These are phyloP conservation scores for Litsea cubeba DNA, from an alignment of 164 flowering plant species.

Conservation along the genomic window DNA sequence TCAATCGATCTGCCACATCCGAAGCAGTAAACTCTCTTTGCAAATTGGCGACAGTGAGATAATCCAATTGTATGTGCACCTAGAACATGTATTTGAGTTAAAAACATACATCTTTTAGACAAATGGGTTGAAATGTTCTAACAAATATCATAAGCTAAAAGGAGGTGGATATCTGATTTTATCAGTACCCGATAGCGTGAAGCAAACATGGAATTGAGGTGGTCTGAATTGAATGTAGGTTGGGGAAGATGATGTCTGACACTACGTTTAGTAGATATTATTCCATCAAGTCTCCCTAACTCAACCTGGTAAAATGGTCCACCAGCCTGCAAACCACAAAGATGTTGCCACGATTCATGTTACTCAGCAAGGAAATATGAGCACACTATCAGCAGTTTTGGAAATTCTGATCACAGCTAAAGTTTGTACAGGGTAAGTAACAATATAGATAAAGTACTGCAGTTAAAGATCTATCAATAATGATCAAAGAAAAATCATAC, in stretches of 20 bases:
- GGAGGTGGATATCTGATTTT: not conserved
- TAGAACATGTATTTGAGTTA: constrained; percentile 4
- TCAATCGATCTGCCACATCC: constrained; percentile 15
- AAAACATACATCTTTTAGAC: too few species aligned
- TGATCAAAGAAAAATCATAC: not conserved
- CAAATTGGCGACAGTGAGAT: constrained; percentile 39
- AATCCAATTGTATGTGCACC: constrained; percentile 45
- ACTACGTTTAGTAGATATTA: constrained; percentile 36
- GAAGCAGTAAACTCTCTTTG: constrained; percentile 37
- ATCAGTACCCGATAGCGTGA: constrained; percentile 54
- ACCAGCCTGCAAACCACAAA: constrained; percentile 35
- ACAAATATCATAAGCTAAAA: not conserved
- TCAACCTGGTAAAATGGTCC: constrained; percentile 66
- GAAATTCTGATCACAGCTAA: not conserved
- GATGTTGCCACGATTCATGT: not conserved
- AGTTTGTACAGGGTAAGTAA: not conserved
- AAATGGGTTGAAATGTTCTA: too few species aligned
- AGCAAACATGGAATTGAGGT: constrained; percentile 48
- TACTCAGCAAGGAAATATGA: not conserved
- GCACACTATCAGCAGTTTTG: not conserved
- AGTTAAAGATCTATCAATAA: too few species aligned
- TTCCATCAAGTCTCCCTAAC: constrained; percentile 67
- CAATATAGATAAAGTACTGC: not conserved
- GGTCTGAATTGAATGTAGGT: constrained; percentile 44
- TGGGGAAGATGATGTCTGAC: constrained; percentile 50